Percentiles rank a stretch among this genome's conserved stretches.
Conservation (phyloP, 2,329 filamentous ascomycete species). For the Talaromyces sp. region DNA sequence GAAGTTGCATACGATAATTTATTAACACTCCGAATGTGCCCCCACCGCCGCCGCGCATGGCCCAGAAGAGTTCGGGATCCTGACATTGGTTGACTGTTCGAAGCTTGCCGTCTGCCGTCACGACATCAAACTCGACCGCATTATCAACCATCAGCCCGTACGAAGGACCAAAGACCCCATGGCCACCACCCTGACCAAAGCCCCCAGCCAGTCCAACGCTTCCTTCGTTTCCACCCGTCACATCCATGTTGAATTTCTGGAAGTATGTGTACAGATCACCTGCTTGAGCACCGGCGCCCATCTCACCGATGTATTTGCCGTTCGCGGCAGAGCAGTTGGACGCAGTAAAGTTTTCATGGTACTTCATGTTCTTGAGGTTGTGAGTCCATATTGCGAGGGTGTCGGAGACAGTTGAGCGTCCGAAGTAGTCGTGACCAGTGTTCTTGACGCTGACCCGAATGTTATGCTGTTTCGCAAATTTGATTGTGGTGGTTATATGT, state of each 20-base stretch:
- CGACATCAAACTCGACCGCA: conserved; percentile 52
- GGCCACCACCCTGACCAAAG: conserved; percentile 55
- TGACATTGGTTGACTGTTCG: conserved; percentile 47
- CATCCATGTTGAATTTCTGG: conserved; percentile 5
- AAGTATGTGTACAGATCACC: conserved; percentile 13
- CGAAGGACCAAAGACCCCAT: conserved; percentile 54
- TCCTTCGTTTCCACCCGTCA: conserved; percentile 12
- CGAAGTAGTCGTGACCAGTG: conserved; percentile 58
- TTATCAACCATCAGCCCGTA: conserved; percentile 53
- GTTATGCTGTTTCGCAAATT: conserved; percentile 13
- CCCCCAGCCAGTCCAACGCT: conserved; percentile 56
- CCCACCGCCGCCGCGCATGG: conserved; percentile 50
- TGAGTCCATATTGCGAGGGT: conserved; percentile 46
- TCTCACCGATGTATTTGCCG: conserved; percentile 50
- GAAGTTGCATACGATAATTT: conserved; percentile 9
- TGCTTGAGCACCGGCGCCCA: conserved; percentile 20
- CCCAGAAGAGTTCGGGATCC: conserved; percentile 55
- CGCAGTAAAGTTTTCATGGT: conserved; percentile 29
- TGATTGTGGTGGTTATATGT: conserved; percentile 3
- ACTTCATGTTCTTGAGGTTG: conserved; percentile 28
- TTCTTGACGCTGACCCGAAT: conserved; percentile 55
- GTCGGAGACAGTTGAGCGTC: conserved; percentile 42
- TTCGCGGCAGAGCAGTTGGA: conserved; percentile 29
- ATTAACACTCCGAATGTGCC: conserved; percentile 20
- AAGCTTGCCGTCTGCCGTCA: conserved; percentile 51